Percentiles rank a stretch among this genome's conserved stretches.
Evolutionary conservation across 495 filamentous ascomycete genomes (phyloP).

Genomic region (Lepraria neglecta): DNA sequence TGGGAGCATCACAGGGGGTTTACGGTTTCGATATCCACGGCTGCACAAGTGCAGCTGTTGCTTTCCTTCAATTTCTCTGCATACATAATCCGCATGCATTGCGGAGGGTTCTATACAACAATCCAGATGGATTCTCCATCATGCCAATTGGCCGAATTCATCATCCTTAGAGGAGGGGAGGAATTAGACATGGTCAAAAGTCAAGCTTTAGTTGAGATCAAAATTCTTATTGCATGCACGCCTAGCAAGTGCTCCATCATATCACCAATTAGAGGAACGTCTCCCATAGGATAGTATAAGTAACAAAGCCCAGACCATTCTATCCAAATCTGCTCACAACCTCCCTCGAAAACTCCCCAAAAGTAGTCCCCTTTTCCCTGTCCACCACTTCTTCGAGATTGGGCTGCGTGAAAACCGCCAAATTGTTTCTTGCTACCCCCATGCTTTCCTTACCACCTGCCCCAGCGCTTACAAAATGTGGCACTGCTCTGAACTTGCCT

Average conservation of each 20-base stretch:
- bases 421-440: conserved; percentile 76
- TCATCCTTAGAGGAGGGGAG: neutral
- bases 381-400: conserved; percentile 85
- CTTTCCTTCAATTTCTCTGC: neutral
- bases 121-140: neutral
- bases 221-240: neutral
- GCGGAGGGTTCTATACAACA: neutral
- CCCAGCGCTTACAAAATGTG: conserved; percentile 86
- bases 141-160: neutral
- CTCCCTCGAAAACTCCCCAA: conserved; percentile 81
- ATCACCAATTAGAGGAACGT: neutral
- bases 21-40: conserved; percentile 1
- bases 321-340: conserved; percentile 57
- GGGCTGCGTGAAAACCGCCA: conserved; percentile 96
- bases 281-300: neutral
- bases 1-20: neutral
- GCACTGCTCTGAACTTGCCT: conserved; percentile 87
- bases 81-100: conserved; percentile 4
- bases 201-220: too few species aligned
- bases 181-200: neutral
- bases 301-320: neutral
- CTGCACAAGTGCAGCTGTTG: conserved; percentile 2
- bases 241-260: neutral
- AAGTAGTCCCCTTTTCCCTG: conserved; percentile 59
- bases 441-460: conserved; percentile 36